Evolutionary conservation across 305 asterid species (phyloP).

Genomic region (Solanum hybrid): DNA sequence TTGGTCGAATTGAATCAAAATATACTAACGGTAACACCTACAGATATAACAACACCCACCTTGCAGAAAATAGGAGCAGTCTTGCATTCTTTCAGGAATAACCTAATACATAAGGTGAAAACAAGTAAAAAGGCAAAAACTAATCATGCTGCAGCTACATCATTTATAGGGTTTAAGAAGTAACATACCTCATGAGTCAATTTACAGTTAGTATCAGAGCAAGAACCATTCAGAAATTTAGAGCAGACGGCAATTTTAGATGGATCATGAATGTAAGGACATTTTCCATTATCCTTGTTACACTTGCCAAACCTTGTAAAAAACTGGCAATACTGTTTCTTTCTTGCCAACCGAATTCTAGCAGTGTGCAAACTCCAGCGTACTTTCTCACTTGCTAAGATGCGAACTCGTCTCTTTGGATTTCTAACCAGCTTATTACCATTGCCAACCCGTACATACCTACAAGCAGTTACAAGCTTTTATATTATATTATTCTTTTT

Average conservation of each 20-base stretch:
- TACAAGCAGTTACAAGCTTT: slow-evolving; percentile 23
- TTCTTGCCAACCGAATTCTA: slow-evolving; percentile 74
- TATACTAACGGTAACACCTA: neutral
- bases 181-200: slow-evolving; percentile 84
- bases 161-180: neutral
- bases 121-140: slow-evolving; percentile 15
- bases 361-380: slow-evolving; percentile 98
- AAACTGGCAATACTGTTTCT: slow-evolving; percentile 82
- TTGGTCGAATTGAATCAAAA: neutral
- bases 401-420: slow-evolving; percentile 86
- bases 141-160: neutral
- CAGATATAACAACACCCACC: slow-evolving; percentile 34
- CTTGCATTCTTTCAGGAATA: slow-evolving; percentile 97
- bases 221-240: slow-evolving; percentile 73
- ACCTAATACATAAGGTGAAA: slow-evolving; percentile 35
- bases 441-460: slow-evolving; percentile 86
- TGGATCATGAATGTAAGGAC: slow-evolving; percentile 79
- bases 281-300: slow-evolving; percentile 82
- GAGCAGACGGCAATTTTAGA: slow-evolving; percentile 90
- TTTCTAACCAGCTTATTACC: slow-evolving; percentile 91
- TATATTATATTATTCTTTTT: neutral
- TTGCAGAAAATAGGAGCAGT: slow-evolving; percentile 88
- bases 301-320: slow-evolving; percentile 92
- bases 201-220: slow-evolving; percentile 63
- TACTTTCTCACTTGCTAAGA: slow-evolving; percentile 84